A percentile compares a stretch with the other conserved stretches of the same genome.
phyloP scores from a whole-genome alignment of 2,329 filamentous ascomycete genomes.

The Scedosporium boydii region DNA sequence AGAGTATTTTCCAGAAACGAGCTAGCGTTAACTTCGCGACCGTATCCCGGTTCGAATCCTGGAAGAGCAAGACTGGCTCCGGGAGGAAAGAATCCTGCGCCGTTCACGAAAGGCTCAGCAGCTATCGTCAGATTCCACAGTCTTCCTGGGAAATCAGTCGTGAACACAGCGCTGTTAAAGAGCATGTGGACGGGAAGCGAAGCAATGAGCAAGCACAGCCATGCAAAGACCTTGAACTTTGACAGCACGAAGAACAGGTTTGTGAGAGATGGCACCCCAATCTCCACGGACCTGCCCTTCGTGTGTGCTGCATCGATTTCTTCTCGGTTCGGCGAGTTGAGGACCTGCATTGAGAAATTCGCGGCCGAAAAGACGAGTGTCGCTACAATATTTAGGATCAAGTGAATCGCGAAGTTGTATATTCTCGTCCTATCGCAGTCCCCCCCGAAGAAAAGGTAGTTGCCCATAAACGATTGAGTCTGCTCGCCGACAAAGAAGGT shows the following conservation, averaged over 20 bases:
- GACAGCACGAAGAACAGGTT: constrained; percentile 13
- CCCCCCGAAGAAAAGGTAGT: constrained; percentile 15
- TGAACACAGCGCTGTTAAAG: constrained; percentile 12
- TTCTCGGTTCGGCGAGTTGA: constrained; percentile 36
- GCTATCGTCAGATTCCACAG: constrained; percentile 10
- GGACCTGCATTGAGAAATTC: constrained; percentile 42
- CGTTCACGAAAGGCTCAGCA: background rate
- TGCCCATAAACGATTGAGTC: constrained; percentile 9
- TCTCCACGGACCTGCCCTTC: constrained; percentile 12
- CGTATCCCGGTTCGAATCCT: background rate
- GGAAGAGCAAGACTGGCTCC: background rate
- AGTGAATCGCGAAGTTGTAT: constrained; percentile 24
- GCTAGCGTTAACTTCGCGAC: background rate
- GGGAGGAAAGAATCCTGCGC: constrained; percentile 7
- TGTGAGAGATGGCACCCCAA: constrained; percentile 14
- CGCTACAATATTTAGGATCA: constrained; percentile 36
- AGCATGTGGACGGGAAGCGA: constrained; percentile 19
- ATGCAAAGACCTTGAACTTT: constrained; percentile 11
- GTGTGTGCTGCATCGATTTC: constrained; percentile 39
- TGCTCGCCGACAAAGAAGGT: constrained; percentile 3
- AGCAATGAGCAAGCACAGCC: constrained; percentile 13
- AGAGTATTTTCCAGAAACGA: background rate
- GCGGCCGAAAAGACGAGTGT: constrained; percentile 34
- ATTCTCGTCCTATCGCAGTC: constrained; percentile 8
- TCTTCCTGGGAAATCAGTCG: constrained; percentile 6